These are phyloP conservation scores for Penicillium pulvis DNA, from an alignment of 495 filamentous ascomycete genomes.

Conservation along the genomic window DNA sequence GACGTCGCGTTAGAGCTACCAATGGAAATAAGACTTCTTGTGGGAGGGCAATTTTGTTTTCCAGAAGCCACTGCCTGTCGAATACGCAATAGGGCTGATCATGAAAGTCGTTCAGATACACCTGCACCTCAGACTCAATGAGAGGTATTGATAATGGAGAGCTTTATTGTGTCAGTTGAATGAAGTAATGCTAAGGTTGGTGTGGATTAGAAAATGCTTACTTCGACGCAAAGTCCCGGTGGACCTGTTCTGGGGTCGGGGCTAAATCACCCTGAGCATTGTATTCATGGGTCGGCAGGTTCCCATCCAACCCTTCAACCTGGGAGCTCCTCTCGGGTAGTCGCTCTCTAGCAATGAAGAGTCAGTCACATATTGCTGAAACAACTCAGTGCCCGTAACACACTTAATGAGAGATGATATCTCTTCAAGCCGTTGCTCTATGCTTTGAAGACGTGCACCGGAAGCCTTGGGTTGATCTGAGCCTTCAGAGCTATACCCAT, in stretches of 20 bases:
- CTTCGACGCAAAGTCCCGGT: neutral
- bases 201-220: neutral
- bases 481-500: neutral
- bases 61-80: conserved; percentile 24
- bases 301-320: neutral
- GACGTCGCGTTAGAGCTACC: conserved; percentile 30
- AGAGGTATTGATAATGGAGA: conserved; percentile 13
- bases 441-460: conserved; percentile 20
- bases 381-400: conserved; percentile 16
- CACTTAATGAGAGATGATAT: conserved; percentile 16
- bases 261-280: neutral
- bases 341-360: neutral
- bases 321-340: neutral
- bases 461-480: neutral
- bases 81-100: conserved; percentile 35
- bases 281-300: neutral
- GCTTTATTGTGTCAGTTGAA: neutral
- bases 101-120: conserved; percentile 29
- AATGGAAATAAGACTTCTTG: conserved; percentile 27
- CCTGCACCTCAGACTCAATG: conserved; percentile 25
- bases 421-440: conserved; percentile 29
- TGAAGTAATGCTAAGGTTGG: neutral
- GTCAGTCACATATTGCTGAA: neutral
- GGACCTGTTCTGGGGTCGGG: neutral
- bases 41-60: conserved; percentile 17